A percentile compares a stretch with the other conserved stretches of the same genome.
These are phyloP conservation scores for Rhodomyrtus tomentosa DNA, from an alignment of 345 rosid species.

Conservation along the genomic window DNA sequence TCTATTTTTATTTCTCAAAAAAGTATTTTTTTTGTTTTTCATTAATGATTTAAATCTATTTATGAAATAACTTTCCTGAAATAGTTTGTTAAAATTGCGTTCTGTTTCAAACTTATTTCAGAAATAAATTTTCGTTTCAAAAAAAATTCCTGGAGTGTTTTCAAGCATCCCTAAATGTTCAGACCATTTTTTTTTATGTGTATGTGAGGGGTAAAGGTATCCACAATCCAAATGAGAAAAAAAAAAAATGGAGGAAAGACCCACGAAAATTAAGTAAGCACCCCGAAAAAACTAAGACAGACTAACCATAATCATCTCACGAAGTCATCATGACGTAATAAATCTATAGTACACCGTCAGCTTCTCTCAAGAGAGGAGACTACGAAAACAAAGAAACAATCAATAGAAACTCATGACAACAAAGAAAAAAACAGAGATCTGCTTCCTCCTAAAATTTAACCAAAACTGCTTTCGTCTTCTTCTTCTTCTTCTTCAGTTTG, in stretches of 20 bases:
- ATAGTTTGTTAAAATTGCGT: too few relatives aligned
- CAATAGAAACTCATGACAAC: background rate
- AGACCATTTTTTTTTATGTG: background rate
- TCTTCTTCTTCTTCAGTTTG: slow-evolving; percentile 14
- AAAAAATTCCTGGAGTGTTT: too few relatives aligned
- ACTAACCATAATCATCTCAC: background rate
- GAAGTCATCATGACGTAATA: background rate
- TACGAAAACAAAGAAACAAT: background rate
- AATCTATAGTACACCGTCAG: background rate
- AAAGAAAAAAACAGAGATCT: background rate
- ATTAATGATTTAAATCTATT: too few relatives aligned
- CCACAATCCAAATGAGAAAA: background rate
- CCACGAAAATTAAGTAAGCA: background rate
- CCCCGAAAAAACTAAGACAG: background rate
- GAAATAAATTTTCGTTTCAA: too few relatives aligned
- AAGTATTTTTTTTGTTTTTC: too few relatives aligned
- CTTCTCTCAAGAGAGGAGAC: background rate
- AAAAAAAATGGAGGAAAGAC: background rate
- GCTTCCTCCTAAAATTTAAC: background rate
- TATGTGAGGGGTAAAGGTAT: background rate
- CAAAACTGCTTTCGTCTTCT: background rate
- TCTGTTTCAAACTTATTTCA: too few relatives aligned
- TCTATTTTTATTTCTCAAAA: too few relatives aligned
- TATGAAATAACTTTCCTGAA: too few relatives aligned
- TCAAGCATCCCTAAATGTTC: background rate